Conservation (phyloP, 768 basidiomycete genomes). For the Amanita rubescens region DNA sequence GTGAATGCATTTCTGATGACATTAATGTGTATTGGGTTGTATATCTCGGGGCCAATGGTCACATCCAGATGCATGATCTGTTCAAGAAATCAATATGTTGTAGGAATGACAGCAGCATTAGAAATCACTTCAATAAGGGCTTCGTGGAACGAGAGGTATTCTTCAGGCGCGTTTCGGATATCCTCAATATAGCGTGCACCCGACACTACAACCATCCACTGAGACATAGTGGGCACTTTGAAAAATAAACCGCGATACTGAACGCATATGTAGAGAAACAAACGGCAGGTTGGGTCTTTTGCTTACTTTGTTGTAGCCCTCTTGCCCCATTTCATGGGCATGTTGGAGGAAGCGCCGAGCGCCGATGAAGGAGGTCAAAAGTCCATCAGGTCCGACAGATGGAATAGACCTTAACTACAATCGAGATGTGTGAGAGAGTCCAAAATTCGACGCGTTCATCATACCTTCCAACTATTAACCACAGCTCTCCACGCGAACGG, state of each 20-base stretch:
- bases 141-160: conserved; percentile 35
- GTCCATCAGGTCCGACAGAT: conserved; percentile 26
- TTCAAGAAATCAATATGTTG: neutral
- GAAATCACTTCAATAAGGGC: conserved; percentile 21
- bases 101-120: neutral
- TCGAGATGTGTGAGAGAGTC: neutral
- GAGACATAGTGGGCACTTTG: conserved; percentile 34
- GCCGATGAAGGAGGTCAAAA: conserved; percentile 25
- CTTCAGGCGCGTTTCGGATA: conserved; percentile 37
- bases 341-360: conserved; percentile 19
- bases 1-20: conserved; percentile 21
- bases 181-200: conserved; percentile 36
- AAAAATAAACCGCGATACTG: conserved; percentile 26
- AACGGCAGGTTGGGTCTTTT: neutral
- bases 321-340: conserved; percentile 19
- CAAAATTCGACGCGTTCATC: neutral
- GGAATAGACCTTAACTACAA: conserved; percentile 25
- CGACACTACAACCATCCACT: conserved; percentile 39
- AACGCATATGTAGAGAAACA: neutral
- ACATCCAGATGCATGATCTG: conserved; percentile 28
- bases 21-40: conserved; percentile 18
- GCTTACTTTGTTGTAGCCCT: conserved; percentile 26
- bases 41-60: conserved; percentile 23
- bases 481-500: neutral
- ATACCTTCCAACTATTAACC: neutral